Percentiles rank a stretch among this genome's conserved stretches.
These are phyloP conservation scores for Cercospora janseana DNA, from an alignment of 2,329 filamentous ascomycete genomes.

Conservation along the genomic window DNA sequence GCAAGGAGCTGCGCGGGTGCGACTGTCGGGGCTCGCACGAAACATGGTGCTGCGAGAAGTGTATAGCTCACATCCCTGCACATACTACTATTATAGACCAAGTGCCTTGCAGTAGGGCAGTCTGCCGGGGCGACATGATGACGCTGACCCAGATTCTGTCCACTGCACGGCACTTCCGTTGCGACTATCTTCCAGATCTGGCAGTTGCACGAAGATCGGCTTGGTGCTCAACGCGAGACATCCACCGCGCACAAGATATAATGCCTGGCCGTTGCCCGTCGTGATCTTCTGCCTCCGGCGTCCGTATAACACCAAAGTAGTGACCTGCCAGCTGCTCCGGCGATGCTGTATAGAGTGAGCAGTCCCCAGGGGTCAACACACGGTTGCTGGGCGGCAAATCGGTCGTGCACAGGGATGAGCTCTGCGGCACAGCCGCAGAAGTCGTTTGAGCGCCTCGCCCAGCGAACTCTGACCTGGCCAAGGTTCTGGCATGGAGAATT, in stretches of 20 bases:
- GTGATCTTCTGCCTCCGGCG: neutral
- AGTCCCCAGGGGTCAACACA: no score
- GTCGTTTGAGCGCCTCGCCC: neutral
- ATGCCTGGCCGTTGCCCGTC: neutral
- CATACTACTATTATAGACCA: constrained; percentile 18
- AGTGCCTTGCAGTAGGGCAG: constrained; percentile 23
- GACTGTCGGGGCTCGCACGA: constrained; percentile 22
- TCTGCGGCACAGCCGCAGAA: neutral
- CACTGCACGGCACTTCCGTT: constrained; percentile 6
- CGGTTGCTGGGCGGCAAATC: neutral
- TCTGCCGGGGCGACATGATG: constrained; percentile 3
- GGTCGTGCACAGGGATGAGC: neutral
- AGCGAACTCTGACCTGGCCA: neutral
- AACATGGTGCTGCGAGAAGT: constrained; percentile 18
- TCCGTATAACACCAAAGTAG: no score
- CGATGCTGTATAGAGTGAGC: no score
- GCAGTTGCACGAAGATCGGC: constrained; percentile 13
- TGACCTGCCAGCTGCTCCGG: no score
- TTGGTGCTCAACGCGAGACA: constrained; percentile 17
- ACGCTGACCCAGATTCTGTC: neutral
- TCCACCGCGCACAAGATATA: constrained; percentile 10
- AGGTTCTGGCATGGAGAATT: neutral
- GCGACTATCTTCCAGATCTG: constrained; percentile 4
- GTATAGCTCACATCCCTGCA: constrained; percentile 23
- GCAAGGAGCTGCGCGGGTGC: constrained; percentile 22